Conservation (phyloP, 176 grass and related monocot genomes). For the Cenchrus purpureus region DNA sequence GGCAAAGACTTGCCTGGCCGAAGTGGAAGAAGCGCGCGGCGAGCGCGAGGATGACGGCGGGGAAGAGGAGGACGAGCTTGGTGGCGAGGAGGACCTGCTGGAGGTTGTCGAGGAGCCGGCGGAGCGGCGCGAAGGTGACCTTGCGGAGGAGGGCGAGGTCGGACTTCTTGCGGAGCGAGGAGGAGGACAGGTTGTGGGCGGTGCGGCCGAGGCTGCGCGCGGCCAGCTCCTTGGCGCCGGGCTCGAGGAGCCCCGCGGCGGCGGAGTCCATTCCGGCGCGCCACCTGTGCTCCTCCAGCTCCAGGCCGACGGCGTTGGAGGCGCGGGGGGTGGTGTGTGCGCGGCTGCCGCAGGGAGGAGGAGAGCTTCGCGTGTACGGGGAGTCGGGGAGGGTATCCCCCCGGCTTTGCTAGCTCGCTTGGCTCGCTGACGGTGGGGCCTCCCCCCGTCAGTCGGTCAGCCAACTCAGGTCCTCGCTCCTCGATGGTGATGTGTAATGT, state of each 20-base stretch:
- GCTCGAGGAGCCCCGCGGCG: background rate
- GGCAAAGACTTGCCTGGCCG: constrained; percentile 40
- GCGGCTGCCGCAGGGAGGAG: background rate
- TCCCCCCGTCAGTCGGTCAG: no score
- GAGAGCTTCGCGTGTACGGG: no score
- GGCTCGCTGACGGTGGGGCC: no score
- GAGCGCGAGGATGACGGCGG: constrained; percentile 68
- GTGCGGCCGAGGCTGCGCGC: constrained; percentile 49
- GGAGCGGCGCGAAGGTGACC: constrained; percentile 60
- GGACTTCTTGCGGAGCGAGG: constrained; percentile 85
- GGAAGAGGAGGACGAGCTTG: constrained; percentile 80
- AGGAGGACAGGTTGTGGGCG: constrained; percentile 84
- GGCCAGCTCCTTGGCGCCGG: constrained; percentile 42
- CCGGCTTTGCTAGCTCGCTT: no score
- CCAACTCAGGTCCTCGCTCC: no score
- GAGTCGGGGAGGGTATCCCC: no score
- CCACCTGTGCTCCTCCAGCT: background rate
- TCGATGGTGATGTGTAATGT: no score
- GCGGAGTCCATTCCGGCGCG: constrained; percentile 2
- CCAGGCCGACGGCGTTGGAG: background rate
- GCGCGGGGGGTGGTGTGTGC: background rate
- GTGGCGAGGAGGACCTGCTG: constrained; percentile 83
- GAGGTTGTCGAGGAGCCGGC: constrained; percentile 55
- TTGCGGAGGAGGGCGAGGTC: constrained; percentile 69
- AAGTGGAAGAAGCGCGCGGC: constrained; percentile 49